Base-by-base conservation (phyloP, 441 rosid species). In the Pelargonium australe region DNA sequence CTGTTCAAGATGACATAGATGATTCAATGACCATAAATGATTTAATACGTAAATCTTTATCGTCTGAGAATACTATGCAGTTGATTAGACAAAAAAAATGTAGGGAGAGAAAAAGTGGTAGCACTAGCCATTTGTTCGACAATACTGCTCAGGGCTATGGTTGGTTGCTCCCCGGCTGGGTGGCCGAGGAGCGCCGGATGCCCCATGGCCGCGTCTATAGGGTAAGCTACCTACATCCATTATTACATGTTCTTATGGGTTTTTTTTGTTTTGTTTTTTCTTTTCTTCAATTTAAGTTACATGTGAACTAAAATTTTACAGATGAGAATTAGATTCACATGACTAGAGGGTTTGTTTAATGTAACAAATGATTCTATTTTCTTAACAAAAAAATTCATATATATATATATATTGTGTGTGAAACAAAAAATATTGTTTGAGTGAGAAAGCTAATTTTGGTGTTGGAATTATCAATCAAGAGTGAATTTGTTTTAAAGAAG, bases 91-190 rank as follows among this genome's bases (percentile, higher is more conserved):
- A n/a, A 4, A 51, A 7, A 3, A 51, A 17, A 51, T 19, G 58
- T 3, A 51, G 13, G 58, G 4, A n/a, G 13, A 51, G 58, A 51
- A 16, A 51, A n/a, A 16, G 19, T n/a, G 58, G 58, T 7, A 51
- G 19, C 5, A 51, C 58, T n/a, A 51, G 58, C 58, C 58, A 51
- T 1, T n/a, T 51, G 58, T 51, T 51, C 58, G 58, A 51, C 8
- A 51, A 51, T 3, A 51, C 19, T 4, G 16, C 58, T 4, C 7
- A 51, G 58, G 58, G 58, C 6, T 60, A 60, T 3, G 34, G 13
- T 19, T 60, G 64, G 64, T 20, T 60, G 64, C 34, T 60, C 31
- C 23, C 64, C 8, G 64, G 64, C 9, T 60, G 64, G 64, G 11
- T 60, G 2, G 64, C 13, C 3, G 64, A 60, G 34, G 64, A 60